Base-by-base conservation (phyloP, 2,329 filamentous ascomycete species). In the Epichloe gansuensis region DNA sequence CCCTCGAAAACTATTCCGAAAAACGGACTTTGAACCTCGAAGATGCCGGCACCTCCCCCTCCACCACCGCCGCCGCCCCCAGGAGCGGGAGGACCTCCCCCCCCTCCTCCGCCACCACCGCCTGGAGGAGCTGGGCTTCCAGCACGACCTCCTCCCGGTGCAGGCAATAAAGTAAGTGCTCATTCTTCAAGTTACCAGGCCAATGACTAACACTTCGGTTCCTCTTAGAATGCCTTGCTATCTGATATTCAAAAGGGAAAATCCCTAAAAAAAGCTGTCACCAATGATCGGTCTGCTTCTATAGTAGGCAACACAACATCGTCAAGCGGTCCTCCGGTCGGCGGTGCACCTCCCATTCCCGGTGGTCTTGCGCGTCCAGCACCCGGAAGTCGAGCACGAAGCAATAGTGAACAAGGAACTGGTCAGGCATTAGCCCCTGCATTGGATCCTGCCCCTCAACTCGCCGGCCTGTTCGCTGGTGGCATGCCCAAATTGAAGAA, bases 401-500 rank as follows among this genome's bases (percentile, higher is more conserved):
- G 89, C 68, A 90, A 93, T 66, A 95, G 90, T 66, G 89, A 94
- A 60, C 78, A 80, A 50, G 76, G 75, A 21, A 74, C 75, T 45
- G 69, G 71, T 56, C 70, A 74, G 42, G 63, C 68, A 3, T 64
- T 64, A 12, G 59, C 68, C 17, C 60, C 64, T 21, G 69, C 69
- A 2, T 68, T 76, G 58, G 78, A 84, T 23, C 68, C 80, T 21
- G 80, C 44, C 5, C 89, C 89, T 11, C 91, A 96, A 65, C 68
- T 97, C 11, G 91, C 75, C 34, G 93, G 93, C 1, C 68, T 98
- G 27, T 95, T 98, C 64, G 89, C 87, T 1, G 90, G 89, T 38
- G 93, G 91, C 39, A 97, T 97, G 80, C 93, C 93, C 3, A 97
- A 96, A 71, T 67, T 98, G 62, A 87, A 87, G 66, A 96, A 94